Base-by-base conservation (phyloP, 805 yeast genomes). In the Cyberlindnera veronae region DNA sequence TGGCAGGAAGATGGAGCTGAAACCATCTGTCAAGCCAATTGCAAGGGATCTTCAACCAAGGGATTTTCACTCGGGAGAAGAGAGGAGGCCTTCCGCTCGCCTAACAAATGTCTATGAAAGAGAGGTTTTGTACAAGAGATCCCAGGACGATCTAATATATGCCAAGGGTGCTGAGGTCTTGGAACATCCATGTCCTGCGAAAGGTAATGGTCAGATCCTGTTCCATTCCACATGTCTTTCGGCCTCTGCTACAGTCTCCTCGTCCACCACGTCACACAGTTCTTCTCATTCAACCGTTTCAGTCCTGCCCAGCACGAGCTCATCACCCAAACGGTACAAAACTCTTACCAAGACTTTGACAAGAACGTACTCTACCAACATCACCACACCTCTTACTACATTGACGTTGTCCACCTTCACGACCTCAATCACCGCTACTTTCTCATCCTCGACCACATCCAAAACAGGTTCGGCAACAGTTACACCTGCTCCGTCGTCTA, bases 261-360 rank as follows among this genome's bases (percentile, higher is more conserved):
- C n/a, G n/a, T n/a, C n/a, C n/a, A n/a, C n/a, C n/a, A n/a, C n/a
- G n/a, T n/a, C n/a, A n/a, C n/a, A n/a, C n/a, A n/a, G n/a, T n/a
- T n/a, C n/a, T n/a, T n/a, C n/a, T n/a, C n/a, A n/a, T n/a, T n/a
- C n/a, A n/a, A n/a, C n/a, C n/a, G n/a, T n/a, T n/a, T n/a, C n/a
- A n/a, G n/a, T n/a, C n/a, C n/a, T n/a, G n/a, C 11, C 24, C 8
- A 22, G 24, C 24, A 6, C 29, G 7, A 9, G 10, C 13, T 14
- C 29, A 27, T 16, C 32, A 13, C 15, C 39, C 3, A 31, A n/a
- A 30, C 28, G 7, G 12, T 38, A 28, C 39, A 38, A 29, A 28
- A 45, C 49, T 14, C 15, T 34, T 16, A 42, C 43, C 6, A 31
- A 13, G 19, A 36, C 46, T 2, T 8, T 39, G 14, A 39, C 43